Base-by-base conservation (phyloP, 164 flowering plant species). In the Vitis vinifera region DNA sequence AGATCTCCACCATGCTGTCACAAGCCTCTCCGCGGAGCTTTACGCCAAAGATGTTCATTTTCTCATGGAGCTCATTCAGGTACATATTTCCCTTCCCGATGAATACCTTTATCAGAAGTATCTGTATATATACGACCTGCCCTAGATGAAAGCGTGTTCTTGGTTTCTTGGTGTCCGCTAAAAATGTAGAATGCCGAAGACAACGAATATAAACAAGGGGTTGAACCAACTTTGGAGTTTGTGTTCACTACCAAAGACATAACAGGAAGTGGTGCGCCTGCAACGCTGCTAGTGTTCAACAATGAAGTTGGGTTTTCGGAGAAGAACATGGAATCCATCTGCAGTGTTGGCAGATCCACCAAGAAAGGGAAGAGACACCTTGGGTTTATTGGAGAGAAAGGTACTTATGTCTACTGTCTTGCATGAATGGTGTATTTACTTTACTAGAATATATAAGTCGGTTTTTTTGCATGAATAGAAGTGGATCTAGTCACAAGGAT, bases 101-200 rank as follows among this genome's bases (percentile, higher is more conserved):
- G 27, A 23, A 23, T 23, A 23, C 0, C 27, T 23, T 23, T 23
- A 23, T 23, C 27, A 23, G 27, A 23, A 23, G 27, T 23, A 23
- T 23, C 1, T 23, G 27, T 23, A 23, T 23, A 23, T 23, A 23
- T 23, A 23, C 27, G 27, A 23, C 27, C 27, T 23, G 27, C 27
- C 27, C 27, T 23, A 23, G 2, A 23, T 23, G 27, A 23, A 23
- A 23, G 27, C 27, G 27, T 23, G 27, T 23, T 23, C 27, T 23
- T 23, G 27, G 27, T 23, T 23, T 23, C 27, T 23, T 23, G 27
- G 27, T 23, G 27, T 23, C 27, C 27, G 27, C 27, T 23, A 23
- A 23, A 23, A 23, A 23, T 23, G 61, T 17, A 67, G 69, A 55
- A 67, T 56, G 61, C 69, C 2, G 69, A 67, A 30, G 69, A 67